Percentiles rank a stretch among this genome's conserved stretches.
phyloP scores from a whole-genome alignment of 208 protist genomes.

The Balamuthia mandrillaris region DNA sequence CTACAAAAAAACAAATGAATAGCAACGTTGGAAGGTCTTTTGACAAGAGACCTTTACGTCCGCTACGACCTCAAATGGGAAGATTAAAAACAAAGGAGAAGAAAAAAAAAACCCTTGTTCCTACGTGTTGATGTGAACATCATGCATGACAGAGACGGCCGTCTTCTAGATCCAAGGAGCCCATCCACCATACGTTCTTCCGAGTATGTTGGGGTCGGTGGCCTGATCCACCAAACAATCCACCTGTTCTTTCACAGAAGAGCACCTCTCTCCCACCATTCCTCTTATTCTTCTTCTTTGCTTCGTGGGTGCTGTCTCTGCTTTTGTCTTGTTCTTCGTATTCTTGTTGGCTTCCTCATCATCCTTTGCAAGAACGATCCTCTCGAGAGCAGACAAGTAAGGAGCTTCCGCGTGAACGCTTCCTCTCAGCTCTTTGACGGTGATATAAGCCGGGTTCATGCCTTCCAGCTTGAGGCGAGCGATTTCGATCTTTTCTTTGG shows the following conservation, averaged over 20 bases:
- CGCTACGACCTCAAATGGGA: no score
- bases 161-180: conserved; percentile 50
- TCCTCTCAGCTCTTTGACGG: neutral
- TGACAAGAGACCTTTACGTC: no score
- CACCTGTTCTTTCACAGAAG: conserved; percentile 55
- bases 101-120: no score
- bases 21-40: no score
- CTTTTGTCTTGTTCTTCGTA: no score
- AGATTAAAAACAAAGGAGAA: no score
- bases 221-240: conserved; percentile 80
- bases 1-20: no score
- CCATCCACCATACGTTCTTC: conserved; percentile 70
- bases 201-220: conserved; percentile 79
- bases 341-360: conserved; percentile 43
- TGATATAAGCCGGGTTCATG: conserved; percentile 63
- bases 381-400: conserved; percentile 21
- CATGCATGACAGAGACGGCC: no score
- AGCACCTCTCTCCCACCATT: neutral
- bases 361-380: no score
- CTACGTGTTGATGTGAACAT: no score
- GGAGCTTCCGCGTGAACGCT: conserved; percentile 37
- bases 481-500: conserved; percentile 66
- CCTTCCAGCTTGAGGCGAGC: conserved; percentile 65
- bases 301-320: conserved; percentile 47
- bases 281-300: neutral